Evolutionary conservation across 345 rosid genomes (phyloP).

Genomic region (Hibiscus tridactylites): DNA sequence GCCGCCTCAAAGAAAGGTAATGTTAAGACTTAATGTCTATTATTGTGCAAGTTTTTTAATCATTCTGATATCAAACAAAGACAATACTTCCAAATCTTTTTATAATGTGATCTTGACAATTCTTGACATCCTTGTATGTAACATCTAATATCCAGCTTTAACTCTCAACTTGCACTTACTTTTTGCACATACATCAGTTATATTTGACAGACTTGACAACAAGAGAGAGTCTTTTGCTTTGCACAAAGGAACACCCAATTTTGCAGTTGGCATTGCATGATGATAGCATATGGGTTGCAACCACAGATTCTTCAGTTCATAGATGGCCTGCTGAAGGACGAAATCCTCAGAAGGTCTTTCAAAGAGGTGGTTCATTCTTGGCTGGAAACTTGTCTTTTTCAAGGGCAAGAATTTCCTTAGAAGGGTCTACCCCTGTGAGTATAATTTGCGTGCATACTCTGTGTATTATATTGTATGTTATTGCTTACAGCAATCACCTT

Average conservation of each 20-base stretch:
- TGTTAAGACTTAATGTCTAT: background rate
- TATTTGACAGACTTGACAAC: conserved; percentile 96
- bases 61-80: background rate
- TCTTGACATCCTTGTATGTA: background rate
- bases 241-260: conserved; percentile 70
- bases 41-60: background rate
- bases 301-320: conserved; percentile 83
- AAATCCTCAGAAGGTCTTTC: conserved; percentile 79
- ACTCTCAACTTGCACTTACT: background rate
- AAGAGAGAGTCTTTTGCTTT: conserved; percentile 36
- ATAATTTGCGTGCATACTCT: background rate
- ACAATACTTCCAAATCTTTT: background rate
- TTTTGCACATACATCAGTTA: conserved; percentile 34
- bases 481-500: background rate
- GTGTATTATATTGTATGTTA: background rate
- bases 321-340: conserved; percentile 91
- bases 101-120: background rate
- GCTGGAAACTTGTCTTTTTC: conserved; percentile 96
- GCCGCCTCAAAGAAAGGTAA: background rate
- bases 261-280: conserved; percentile 85
- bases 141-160: conserved; percentile 10
- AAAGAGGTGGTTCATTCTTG: conserved; percentile 88
- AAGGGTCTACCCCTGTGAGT: conserved; percentile 89
- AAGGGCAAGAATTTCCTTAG: conserved; percentile 91
- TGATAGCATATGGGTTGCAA: conserved; percentile 87